phyloP scores from a whole-genome alignment of 2,329 filamentous ascomycete genomes.

The Botrytis fabae region DNA sequence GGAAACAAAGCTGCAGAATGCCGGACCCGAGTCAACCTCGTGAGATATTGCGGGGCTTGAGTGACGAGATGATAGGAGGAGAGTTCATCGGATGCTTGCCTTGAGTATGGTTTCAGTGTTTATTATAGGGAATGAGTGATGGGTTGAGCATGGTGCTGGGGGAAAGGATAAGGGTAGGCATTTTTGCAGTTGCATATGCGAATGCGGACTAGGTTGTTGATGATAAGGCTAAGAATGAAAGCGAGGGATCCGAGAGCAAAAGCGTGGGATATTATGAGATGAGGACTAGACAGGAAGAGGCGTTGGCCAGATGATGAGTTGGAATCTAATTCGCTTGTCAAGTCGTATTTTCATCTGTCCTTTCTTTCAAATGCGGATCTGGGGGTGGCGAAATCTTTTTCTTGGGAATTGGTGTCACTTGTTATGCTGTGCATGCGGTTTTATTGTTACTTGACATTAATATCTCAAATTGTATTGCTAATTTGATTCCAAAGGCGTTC shows the following conservation, averaged over 20 bases:
- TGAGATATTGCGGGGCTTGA: background rate
- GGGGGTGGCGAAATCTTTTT: background rate
- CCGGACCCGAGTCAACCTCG: slow-evolving; percentile 10
- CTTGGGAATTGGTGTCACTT: background rate
- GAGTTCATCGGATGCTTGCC: background rate
- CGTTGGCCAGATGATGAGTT: background rate
- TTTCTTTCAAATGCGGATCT: background rate
- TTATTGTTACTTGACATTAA: background rate
- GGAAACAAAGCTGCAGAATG: background rate
- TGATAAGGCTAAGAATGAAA: background rate
- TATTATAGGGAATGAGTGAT: no score
- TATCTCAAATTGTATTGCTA: background rate
- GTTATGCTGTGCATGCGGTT: background rate
- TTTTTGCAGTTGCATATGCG: background rate
- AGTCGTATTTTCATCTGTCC: background rate
- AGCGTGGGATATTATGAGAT: background rate
- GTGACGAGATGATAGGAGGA: background rate
- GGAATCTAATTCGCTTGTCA: background rate
- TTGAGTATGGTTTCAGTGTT: background rate
- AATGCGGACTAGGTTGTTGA: background rate
- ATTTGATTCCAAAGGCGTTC: background rate
- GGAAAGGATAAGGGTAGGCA: background rate
- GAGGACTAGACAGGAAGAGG: background rate
- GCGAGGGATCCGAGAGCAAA: background rate
- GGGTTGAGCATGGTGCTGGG: background rate